phyloP scores from a whole-genome alignment of 331 rosid genomes.

The Malus hybrid region DNA sequence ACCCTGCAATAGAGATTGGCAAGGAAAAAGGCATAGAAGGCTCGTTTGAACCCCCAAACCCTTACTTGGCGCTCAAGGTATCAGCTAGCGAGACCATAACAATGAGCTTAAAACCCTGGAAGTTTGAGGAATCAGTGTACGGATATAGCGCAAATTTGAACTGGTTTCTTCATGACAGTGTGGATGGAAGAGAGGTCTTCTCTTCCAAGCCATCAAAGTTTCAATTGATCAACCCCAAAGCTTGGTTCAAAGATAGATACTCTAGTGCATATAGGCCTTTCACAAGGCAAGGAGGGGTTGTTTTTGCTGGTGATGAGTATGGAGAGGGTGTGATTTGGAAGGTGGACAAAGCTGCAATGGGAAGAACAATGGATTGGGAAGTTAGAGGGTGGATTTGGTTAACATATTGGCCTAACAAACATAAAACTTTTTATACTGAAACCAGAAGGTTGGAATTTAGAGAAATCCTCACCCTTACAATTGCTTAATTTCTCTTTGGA shows the following conservation, averaged over 20 bases:
- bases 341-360: constrained; percentile 50
- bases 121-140: constrained; percentile 67
- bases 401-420: constrained; percentile 89
- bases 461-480: constrained; percentile 42
- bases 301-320: constrained; percentile 85
- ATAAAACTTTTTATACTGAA: constrained; percentile 48
- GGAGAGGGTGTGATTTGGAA: constrained; percentile 76
- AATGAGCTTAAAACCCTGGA: constrained; percentile 72
- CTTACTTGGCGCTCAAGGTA: constrained; percentile 54
- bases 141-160: constrained; percentile 72
- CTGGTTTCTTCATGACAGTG: constrained; percentile 80
- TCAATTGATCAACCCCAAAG: constrained; percentile 57
- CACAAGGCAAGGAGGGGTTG: constrained; percentile 77
- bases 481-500: constrained; percentile 11
- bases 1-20: constrained; percentile 61
- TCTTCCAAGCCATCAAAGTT: constrained; percentile 62
- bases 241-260: constrained; percentile 79
- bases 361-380: constrained; percentile 82
- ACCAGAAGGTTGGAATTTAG: constrained; percentile 83
- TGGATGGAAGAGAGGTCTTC: constrained; percentile 72
- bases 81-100: constrained; percentile 51
- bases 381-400: constrained; percentile 84
- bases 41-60: constrained; percentile 42
- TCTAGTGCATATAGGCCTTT: constrained; percentile 73
- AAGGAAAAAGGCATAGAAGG: constrained; percentile 57